Percentiles rank a stretch among this genome's conserved stretches.
Conservation (phyloP, 2,329 filamentous ascomycete species). For the Ascocoryne sarcoides region DNA sequence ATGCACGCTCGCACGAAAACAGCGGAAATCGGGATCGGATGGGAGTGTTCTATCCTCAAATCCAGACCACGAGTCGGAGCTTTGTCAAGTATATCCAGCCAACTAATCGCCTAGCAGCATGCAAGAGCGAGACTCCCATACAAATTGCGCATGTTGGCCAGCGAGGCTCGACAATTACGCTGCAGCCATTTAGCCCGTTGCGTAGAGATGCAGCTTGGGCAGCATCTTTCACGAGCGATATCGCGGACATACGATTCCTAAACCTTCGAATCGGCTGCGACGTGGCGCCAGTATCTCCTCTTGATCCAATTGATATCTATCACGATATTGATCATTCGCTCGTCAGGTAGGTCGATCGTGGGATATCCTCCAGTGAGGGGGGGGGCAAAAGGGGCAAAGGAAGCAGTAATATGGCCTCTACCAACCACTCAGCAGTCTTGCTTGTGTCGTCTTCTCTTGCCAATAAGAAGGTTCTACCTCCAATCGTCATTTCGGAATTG, state of each 20-base stretch:
- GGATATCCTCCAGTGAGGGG: slow-evolving; percentile 15
- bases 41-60: too few species aligned
- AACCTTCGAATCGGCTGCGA: slow-evolving; percentile 18
- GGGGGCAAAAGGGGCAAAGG: too few species aligned
- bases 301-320: slow-evolving; percentile 21
- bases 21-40: too few species aligned
- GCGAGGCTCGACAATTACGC: slow-evolving; percentile 14
- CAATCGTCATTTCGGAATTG: slow-evolving; percentile 9
- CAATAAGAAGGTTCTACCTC: slow-evolving; percentile 16
- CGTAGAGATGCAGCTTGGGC: slow-evolving; percentile 25
- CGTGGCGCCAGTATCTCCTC: slow-evolving; percentile 24
- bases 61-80: slow-evolving; percentile 23
- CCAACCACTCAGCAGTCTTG: slow-evolving; percentile 4
- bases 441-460: slow-evolving; percentile 12
- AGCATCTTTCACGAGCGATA: slow-evolving; percentile 20
- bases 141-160: slow-evolving; percentile 12
- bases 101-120: slow-evolving; percentile 19
- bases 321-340: slow-evolving; percentile 25
- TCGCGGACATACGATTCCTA: slow-evolving; percentile 17
- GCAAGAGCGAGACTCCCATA: slow-evolving; percentile 12
- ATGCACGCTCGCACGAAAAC: too few species aligned
- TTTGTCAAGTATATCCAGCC: slow-evolving; percentile 18
- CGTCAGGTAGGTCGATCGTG: slow-evolving; percentile 21
- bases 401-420: slow-evolving; percentile 3
- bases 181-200: slow-evolving; percentile 16